Evolutionary conservation across 176 grass and related monocot species (phyloP), one percentile per base, ranked within the genome.

Genomic region (Zizania latifolia): DNA sequence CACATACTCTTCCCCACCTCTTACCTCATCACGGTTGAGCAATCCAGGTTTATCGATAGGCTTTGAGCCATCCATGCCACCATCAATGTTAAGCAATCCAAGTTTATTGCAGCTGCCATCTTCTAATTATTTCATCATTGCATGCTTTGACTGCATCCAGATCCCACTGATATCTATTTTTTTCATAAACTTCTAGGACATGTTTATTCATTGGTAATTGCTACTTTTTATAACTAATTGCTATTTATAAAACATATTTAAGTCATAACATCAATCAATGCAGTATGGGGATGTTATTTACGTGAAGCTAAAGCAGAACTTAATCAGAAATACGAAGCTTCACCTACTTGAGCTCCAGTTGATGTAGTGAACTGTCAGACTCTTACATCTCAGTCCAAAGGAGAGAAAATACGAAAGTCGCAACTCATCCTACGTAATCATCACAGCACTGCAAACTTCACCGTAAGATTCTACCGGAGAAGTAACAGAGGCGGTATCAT

Each of bases 401-500:
- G 31, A 14, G 3, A 27, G 33, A 77, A 10, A 15, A 6, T 45
- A 65, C 10, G 9, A 16, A 66, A 21, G 46, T 0, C 27, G 22
- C 59, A 27, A 15, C 58, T 24, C 1, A 51, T 14, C n/a, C 24
- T 55, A 82, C 31, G 65, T 46, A 51, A 67, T 26, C 38, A 67
- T 15, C 30, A 40, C 22, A 66, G 30, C 67, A 17, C 51, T 60
- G 2, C 76, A 77, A 40, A 30, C 39, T 61, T 53, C 55, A 61
- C 8, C 22, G n/a, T 40, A 78, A 17, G 17, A 83, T 66, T 82
- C 67, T 78, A 69, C 44, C 15, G 29, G 30, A 60, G 71, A 72
- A 40, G 36, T 2, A 12, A 72, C 32, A 65, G 5, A 58, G 71
- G 67, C 44, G 11, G 31, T 30, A 44, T 39, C 58, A 31, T 79